Conservation (phyloP, 1,284 basidiomycete species). For the Rhodotorula glutinis region DNA sequence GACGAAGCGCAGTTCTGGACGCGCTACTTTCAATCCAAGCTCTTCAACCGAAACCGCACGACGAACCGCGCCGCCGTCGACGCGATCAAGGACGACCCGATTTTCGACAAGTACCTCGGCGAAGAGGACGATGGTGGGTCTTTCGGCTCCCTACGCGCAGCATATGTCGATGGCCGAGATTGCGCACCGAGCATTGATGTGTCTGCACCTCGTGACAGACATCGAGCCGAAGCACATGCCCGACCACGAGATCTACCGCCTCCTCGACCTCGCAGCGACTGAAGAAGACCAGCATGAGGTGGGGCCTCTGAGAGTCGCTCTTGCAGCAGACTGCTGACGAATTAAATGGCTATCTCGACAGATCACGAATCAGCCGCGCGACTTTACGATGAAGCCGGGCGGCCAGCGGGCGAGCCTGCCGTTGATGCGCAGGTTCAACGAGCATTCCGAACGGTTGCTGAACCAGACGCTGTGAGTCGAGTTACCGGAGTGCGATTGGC, state of each 20-base stretch:
- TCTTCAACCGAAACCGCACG: conserved; percentile 91
- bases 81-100: conserved; percentile 82
- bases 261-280: conserved; percentile 83
- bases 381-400: conserved; percentile 94
- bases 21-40: conserved; percentile 89
- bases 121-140: conserved; percentile 82
- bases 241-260: conserved; percentile 67
- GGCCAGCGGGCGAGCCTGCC: conserved; percentile 81
- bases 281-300: conserved; percentile 88
- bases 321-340: neutral
- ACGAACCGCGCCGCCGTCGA: conserved; percentile 67
- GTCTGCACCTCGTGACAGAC: too few relatives aligned
- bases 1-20: conserved; percentile 68
- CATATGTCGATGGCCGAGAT: too few relatives aligned
- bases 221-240: conserved; percentile 71
- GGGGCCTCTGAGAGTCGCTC: conserved; percentile 7
- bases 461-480: conserved; percentile 52
- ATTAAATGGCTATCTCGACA: conserved; percentile 45
- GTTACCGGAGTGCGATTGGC: neutral
- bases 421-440: conserved; percentile 93
- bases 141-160: too few relatives aligned
- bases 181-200: too few relatives aligned
- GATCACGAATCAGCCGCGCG: conserved; percentile 74
- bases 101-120: conserved; percentile 93
- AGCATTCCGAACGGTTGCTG: conserved; percentile 86